Evolutionary conservation across 345 rosid genomes (phyloP).

Genomic region (Alliaria petiolata): DNA sequence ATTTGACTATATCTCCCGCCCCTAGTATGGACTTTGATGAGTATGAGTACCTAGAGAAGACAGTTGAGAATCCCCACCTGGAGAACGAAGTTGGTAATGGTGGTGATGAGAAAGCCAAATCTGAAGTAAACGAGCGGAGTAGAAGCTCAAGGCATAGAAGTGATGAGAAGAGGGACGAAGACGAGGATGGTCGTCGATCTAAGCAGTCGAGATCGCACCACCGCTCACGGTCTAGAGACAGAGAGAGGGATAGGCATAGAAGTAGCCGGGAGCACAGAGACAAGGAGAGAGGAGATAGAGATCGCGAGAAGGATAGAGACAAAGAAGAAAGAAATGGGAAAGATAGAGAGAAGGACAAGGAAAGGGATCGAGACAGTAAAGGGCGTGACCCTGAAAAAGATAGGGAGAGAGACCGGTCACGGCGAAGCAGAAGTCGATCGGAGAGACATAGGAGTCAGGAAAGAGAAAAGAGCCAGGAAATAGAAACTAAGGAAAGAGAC

Average conservation of each 20-base stretch:
- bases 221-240: slow-evolving; percentile 70
- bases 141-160: slow-evolving; percentile 57
- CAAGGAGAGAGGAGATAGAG: slow-evolving; percentile 50
- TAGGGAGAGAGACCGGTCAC: slow-evolving; percentile 44
- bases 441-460: slow-evolving; percentile 61
- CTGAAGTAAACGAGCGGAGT: slow-evolving; percentile 45
- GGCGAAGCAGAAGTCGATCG: slow-evolving; percentile 53
- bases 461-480: slow-evolving; percentile 51
- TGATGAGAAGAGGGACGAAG: slow-evolving; percentile 50
- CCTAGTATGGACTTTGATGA: slow-evolving; percentile 83
- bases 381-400: slow-evolving; percentile 44
- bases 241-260: slow-evolving; percentile 58
- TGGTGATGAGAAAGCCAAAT: slow-evolving; percentile 37
- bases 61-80: slow-evolving; percentile 68
- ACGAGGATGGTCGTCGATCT: slow-evolving; percentile 42
- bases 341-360: slow-evolving; percentile 45
- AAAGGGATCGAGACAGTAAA: slow-evolving; percentile 48
- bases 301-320: no score
- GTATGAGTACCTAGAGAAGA: slow-evolving; percentile 89
- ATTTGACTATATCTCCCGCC: background rate
- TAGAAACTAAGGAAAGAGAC: slow-evolving; percentile 49
- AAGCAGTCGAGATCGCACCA: slow-evolving; percentile 55
- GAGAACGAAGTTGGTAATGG: slow-evolving; percentile 56
- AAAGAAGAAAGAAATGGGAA: slow-evolving; percentile 37
- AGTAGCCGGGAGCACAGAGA: slow-evolving; percentile 58